Percentiles rank a stretch among this genome's conserved stretches.
Evolutionary conservation across 2,329 filamentous ascomycete species (phyloP).

Genomic region (Mycosphaerella arachidis): DNA sequence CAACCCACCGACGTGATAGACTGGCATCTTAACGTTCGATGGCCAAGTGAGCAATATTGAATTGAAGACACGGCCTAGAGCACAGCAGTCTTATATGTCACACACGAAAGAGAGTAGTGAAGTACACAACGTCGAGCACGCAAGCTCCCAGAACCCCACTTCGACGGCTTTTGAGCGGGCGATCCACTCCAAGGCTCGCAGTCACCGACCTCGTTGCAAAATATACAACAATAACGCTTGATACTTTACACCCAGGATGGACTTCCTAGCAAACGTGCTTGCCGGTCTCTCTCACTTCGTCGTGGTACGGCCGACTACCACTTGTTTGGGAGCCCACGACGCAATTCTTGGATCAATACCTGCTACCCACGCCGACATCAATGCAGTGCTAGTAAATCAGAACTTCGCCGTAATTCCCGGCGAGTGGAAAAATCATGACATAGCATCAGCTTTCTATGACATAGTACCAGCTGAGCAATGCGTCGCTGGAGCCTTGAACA

Average conservation of each 20-base stretch:
- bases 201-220: neutral
- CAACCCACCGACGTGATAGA: constrained; percentile 21
- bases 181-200: neutral
- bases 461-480: constrained; percentile 15
- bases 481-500: constrained; percentile 7
- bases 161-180: neutral
- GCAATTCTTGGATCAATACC: constrained; percentile 15
- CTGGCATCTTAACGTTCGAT: constrained; percentile 12
- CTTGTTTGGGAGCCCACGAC: constrained; percentile 10
- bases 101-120: neutral
- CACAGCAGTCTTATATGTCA: neutral
- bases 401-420: constrained; percentile 23
- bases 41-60: neutral
- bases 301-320: constrained; percentile 7
- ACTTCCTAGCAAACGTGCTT: constrained; percentile 11
- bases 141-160: neutral
- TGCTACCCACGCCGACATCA: constrained; percentile 10
- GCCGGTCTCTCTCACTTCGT: constrained; percentile 1
- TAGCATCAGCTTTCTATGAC: constrained; percentile 18
- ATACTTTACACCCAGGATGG: neutral
- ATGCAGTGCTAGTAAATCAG: constrained; percentile 15
- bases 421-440: constrained; percentile 14
- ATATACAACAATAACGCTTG: neutral
- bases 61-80: neutral
- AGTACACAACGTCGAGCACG: neutral